Percentiles rank a stretch among this genome's conserved stretches.
Conservation (phyloP, 176 grass and related monocot genomes). For the Triticum urartu region DNA sequence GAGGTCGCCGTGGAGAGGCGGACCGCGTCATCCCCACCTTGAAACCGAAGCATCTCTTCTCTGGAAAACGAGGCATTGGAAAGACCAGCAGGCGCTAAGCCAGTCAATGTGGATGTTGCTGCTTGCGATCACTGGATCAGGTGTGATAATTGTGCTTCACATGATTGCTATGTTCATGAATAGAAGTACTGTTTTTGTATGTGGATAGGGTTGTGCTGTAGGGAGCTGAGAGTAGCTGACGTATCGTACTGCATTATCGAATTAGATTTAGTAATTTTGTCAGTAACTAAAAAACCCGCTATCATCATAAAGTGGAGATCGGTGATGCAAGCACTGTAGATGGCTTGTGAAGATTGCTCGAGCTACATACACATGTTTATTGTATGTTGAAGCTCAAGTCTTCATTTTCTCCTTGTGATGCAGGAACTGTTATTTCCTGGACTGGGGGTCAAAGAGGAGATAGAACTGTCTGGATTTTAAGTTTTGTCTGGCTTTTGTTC, state of each 20-base stretch:
- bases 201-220: background rate
- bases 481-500: background rate
- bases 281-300: background rate
- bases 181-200: too few species aligned
- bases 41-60: conserved; percentile 88
- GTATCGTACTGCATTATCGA: background rate
- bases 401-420: background rate
- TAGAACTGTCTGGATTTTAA: background rate
- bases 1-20: conserved; percentile 62
- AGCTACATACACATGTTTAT: background rate
- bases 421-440: background rate
- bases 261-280: background rate
- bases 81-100: conserved; percentile 68
- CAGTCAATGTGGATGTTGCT: background rate
- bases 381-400: conserved; percentile 4
- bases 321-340: too few species aligned
- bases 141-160: background rate
- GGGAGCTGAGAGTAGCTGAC: background rate
- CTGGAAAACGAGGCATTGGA: conserved; percentile 59
- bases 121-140: background rate
- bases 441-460: too few species aligned
- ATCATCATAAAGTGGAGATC: background rate
- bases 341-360: background rate
- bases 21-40: conserved; percentile 79
- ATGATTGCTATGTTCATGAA: background rate